Conservation (phyloP, 176 grass and related monocot genomes). For the Ampelocalamus luodianensis region DNA sequence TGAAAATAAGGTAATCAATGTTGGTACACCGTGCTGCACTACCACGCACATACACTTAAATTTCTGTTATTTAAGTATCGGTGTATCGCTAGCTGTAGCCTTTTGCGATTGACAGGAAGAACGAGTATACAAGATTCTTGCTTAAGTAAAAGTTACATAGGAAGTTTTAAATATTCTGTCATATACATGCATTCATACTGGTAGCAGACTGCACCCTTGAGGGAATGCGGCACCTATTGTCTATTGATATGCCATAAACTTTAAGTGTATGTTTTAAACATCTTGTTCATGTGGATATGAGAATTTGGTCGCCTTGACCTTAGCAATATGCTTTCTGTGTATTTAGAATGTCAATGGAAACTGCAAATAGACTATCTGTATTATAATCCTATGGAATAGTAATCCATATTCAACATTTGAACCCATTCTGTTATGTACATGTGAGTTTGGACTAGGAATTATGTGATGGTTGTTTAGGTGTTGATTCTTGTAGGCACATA, state of each 20-base stretch:
- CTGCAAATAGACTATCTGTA: background rate
- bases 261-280: conserved; percentile 24
- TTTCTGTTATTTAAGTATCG: conserved; percentile 6
- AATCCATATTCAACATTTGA: background rate
- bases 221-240: background rate
- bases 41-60: background rate
- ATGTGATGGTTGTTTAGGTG: background rate
- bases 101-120: conserved; percentile 12
- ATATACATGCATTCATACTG: background rate
- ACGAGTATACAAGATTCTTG: background rate
- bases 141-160: background rate
- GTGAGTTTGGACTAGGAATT: conserved; percentile 2
- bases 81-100: background rate
- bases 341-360: background rate
- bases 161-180: no score
- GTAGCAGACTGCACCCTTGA: background rate
- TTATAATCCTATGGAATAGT: background rate
- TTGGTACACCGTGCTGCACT: background rate
- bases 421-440: background rate
- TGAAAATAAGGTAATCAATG: conserved; percentile 84
- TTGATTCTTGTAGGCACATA: background rate
- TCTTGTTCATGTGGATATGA: conserved; percentile 13
- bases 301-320: background rate
- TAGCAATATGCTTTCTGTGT: background rate
- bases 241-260: background rate